Conservation (phyloP, 192 early-diverging fungal genomes). For the Geosiphon pyriformis region DNA sequence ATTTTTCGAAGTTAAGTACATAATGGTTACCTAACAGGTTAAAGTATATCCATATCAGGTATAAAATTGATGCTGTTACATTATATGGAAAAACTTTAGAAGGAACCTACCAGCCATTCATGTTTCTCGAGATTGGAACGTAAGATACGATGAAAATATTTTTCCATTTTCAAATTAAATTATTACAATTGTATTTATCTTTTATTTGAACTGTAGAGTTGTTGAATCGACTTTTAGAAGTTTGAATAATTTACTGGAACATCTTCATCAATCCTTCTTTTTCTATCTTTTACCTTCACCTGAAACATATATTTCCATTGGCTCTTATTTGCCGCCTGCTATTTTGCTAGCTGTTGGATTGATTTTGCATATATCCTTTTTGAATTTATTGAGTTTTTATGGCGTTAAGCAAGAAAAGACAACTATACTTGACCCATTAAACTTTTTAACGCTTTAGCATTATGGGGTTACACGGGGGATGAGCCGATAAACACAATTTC, state of each 20-base stretch:
- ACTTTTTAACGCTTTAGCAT: conserved; percentile 19
- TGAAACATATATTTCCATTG: conserved; percentile 76
- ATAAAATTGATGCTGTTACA: conserved; percentile 76
- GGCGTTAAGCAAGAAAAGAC: conserved; percentile 31
- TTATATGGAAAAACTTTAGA: conserved; percentile 44
- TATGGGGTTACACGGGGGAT: conserved; percentile 18
- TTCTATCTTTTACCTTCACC: conserved; percentile 89
- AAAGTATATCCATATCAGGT: conserved; percentile 33
- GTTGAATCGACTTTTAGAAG: conserved; percentile 79
- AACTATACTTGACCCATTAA: conserved; percentile 37
- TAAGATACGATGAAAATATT: conserved; percentile 27
- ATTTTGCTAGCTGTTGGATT: conserved; percentile 71
- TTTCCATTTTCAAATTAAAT: neutral
- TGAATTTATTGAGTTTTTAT: conserved; percentile 38
- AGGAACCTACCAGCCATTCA: conserved; percentile 32
- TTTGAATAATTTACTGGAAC: conserved; percentile 88
- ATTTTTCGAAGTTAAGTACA: neutral
- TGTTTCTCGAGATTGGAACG: conserved; percentile 48
- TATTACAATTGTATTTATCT: neutral
- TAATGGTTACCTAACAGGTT: neutral
- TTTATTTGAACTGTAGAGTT: conserved; percentile 35
- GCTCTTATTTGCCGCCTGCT: conserved; percentile 82
- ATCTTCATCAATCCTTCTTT: conserved; percentile 94
- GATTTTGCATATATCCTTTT: conserved; percentile 60
- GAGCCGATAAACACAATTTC: neutral